Conservation (phyloP, 176 grass and related monocot genomes). For the Bothriochloa decipiens region DNA sequence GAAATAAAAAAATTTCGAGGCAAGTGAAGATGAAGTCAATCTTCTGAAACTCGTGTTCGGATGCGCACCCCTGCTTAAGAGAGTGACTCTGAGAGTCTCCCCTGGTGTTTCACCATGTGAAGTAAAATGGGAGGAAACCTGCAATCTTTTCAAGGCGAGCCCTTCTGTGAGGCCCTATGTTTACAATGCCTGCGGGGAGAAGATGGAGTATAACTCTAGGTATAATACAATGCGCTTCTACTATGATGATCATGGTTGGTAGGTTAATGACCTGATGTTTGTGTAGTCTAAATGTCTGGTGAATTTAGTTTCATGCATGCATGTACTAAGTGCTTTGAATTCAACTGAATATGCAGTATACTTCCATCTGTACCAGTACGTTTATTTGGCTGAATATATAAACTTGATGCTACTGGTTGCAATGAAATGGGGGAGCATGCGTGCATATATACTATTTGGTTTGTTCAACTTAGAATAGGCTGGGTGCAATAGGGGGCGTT, state of each 20-base stretch:
- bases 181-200: neutral
- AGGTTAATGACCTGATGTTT: neutral
- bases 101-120: neutral
- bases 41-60: constrained; percentile 27
- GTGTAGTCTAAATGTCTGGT: neutral
- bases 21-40: constrained; percentile 12
- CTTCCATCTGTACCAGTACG: neutral
- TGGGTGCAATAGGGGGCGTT: constrained; percentile 50
- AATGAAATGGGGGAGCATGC: neutral
- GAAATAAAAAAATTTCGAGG: neutral
- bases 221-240: neutral
- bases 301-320: neutral
- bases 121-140: neutral
- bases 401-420: neutral
- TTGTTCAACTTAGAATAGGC: constrained; percentile 20
- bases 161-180: neutral
- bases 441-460: neutral
- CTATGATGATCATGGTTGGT: no score
- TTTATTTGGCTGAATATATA: neutral
- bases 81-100: neutral
- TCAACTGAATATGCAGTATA: neutral
- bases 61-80: constrained; percentile 19
- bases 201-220: neutral
- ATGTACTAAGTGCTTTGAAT: neutral
- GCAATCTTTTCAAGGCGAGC: neutral